These are phyloP conservation scores for Tremellales sp. DNA, from an alignment of 1,284 basidiomycete genomes.

Conservation along the genomic window DNA sequence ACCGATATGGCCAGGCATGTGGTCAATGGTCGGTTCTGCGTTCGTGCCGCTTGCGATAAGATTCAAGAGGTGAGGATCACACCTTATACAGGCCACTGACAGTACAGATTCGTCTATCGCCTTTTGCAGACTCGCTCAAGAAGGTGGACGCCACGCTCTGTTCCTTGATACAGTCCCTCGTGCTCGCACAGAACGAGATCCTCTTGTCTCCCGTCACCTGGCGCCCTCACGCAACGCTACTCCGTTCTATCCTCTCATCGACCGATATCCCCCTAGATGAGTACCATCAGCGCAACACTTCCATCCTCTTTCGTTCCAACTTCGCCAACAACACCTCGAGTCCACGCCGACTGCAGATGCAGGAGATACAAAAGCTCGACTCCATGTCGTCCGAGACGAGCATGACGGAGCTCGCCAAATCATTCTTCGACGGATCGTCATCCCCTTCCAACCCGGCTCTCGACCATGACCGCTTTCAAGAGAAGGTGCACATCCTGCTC, in stretches of 20 bases:
- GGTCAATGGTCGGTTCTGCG: conserved; percentile 29
- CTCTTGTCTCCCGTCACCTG: conserved; percentile 50
- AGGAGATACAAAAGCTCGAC: conserved; percentile 77
- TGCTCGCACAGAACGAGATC: conserved; percentile 29
- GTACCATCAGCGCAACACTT: conserved; percentile 66
- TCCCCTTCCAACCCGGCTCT: conserved; percentile 47
- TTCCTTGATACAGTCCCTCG: conserved; percentile 28
- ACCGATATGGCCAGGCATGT: conserved; percentile 59
- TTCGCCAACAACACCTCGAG: conserved; percentile 49
- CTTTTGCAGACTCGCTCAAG: conserved; percentile 18
- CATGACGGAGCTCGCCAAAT: conserved; percentile 54
- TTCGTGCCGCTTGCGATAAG: conserved; percentile 50
- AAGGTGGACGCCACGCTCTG: conserved; percentile 32
- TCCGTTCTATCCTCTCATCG: conserved; percentile 17
- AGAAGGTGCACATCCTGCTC: conserved; percentile 72
- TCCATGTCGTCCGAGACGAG: conserved; percentile 69
- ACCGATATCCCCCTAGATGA: conserved; percentile 27
- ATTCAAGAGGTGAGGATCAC: conserved; percentile 61
- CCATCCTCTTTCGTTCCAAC: conserved; percentile 67
- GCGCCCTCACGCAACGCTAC: conserved; percentile 51
- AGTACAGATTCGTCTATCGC: conserved; percentile 32
- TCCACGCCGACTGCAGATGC: conserved; percentile 55
- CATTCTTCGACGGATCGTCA: conserved; percentile 56
- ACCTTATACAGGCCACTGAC: conserved; percentile 49
- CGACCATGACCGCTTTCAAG: conserved; percentile 45